These are phyloP conservation scores for Venustampulla echinocandica DNA, from an alignment of 495 filamentous ascomycete species.

Conservation along the genomic window DNA sequence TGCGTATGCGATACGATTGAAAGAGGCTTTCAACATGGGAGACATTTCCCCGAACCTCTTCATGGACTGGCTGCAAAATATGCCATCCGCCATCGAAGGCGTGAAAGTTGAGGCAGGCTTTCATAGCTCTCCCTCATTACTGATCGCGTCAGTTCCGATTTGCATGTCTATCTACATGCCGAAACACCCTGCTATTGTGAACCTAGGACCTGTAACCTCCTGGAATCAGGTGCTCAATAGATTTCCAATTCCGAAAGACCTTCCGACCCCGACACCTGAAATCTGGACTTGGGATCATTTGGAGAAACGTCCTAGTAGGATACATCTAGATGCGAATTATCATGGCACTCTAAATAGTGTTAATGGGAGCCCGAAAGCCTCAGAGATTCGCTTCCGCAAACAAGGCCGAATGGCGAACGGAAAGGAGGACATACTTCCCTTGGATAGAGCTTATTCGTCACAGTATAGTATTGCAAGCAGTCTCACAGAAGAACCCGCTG, in stretches of 20 bases:
- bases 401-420: not conserved
- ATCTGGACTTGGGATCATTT: not conserved
- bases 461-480: conserved; percentile 1
- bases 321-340: not conserved
- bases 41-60: conserved; percentile 9
- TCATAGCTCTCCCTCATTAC: conserved; percentile 10
- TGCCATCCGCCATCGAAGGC: conserved; percentile 1
- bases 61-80: conserved; percentile 1
- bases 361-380: not conserved
- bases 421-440: not conserved
- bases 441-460: conserved; percentile 6
- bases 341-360: not conserved
- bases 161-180: conserved; percentile 11
- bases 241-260: not conserved
- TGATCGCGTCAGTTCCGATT: conserved; percentile 12
- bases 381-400: conserved; percentile 8
- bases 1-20: conserved; percentile 11
- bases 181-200: conserved; percentile 4
- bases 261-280: conserved; percentile 11
- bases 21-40: not conserved
- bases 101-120: conserved; percentile 15
- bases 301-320: not conserved
- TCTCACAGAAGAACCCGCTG: conserved; percentile 1
- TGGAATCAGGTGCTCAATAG: not conserved
- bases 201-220: conserved; percentile 6